These are phyloP conservation scores for Suillus decipiens DNA, from an alignment of 768 basidiomycete species.

Conservation along the genomic window DNA sequence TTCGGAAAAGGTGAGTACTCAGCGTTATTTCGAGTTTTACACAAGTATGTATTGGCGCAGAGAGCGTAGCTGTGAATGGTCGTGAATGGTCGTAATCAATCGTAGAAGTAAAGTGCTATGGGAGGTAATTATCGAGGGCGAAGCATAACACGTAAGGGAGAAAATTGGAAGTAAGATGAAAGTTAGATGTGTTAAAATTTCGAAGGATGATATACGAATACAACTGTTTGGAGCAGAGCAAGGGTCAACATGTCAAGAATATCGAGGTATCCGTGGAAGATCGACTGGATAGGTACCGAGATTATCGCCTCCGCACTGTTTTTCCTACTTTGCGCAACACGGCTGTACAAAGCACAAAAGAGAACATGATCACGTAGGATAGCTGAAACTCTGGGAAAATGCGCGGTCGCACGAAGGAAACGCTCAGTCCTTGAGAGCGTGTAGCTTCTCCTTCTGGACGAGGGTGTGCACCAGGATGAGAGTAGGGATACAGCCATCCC, in stretches of 20 bases:
- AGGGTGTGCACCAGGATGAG: slow-evolving; percentile 5
- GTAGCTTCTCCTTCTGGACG: slow-evolving; percentile 1
- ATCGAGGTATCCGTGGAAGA: neutral
- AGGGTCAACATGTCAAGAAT: neutral
- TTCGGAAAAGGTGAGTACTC: neutral
- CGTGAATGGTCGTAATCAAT: neutral
- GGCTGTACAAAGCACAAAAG: slow-evolving; percentile 29
- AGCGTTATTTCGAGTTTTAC: neutral
- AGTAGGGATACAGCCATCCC: slow-evolving; percentile 28
- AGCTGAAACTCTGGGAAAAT: slow-evolving; percentile 14
- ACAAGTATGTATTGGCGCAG: neutral
- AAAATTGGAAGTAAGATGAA: neutral
- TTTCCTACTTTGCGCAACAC: slow-evolving; percentile 28
- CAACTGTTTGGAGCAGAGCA: neutral
- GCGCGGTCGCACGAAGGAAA: slow-evolving; percentile 12
- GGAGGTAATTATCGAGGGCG: neutral
- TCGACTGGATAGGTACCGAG: neutral
- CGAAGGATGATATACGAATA: neutral
- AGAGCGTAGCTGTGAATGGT: neutral
- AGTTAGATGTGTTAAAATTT: neutral
- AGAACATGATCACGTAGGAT: slow-evolving; percentile 29
- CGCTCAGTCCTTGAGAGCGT: slow-evolving; percentile 2
- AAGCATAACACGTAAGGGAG: neutral
- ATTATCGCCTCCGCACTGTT: slow-evolving; percentile 26
- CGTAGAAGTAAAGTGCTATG: neutral